Conservation (phyloP, 345 rosid species). For the Salix exigua region DNA sequence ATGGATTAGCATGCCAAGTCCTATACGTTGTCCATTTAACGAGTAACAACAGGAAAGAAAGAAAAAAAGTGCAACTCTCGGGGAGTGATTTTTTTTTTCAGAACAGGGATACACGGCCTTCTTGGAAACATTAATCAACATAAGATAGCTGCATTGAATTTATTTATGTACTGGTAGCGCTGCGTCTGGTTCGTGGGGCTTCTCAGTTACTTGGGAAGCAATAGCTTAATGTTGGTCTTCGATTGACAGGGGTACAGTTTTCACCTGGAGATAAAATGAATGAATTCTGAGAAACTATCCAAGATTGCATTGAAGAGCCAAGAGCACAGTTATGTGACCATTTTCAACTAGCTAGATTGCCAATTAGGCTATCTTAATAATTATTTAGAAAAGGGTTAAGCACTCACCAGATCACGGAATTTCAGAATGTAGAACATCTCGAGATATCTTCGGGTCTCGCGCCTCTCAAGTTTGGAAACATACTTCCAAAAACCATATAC, state of each 20-base stretch:
- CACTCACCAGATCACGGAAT: constrained; percentile 76
- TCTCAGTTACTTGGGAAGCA: not conserved
- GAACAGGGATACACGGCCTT: not conserved
- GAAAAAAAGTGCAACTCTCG: not conserved
- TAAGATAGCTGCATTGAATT: not conserved
- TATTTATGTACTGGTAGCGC: constrained; percentile 12
- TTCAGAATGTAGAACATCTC: constrained; percentile 99
- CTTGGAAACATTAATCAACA: not conserved
- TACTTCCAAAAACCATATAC: constrained; percentile 95
- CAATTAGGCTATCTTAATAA: not conserved
- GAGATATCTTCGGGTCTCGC: constrained; percentile 83
- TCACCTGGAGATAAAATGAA: constrained; percentile 46
- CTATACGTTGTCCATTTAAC: not conserved
- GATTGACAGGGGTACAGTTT: constrained; percentile 61
- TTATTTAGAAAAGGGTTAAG: not conserved
- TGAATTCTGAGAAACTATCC: not conserved
- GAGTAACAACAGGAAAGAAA: not conserved
- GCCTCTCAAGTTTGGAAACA: constrained; percentile 86
- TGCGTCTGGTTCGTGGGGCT: not conserved
- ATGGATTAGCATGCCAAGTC: not conserved
- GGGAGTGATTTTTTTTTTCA: not conserved
- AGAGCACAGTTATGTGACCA: not conserved
- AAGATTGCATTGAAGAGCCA: not conserved
- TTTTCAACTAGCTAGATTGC: not conserved
- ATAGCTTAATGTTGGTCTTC: constrained; percentile 46